phyloP scores from a whole-genome alignment of 2,329 filamentous ascomycete genomes.

The Botryotinia calthae region DNA sequence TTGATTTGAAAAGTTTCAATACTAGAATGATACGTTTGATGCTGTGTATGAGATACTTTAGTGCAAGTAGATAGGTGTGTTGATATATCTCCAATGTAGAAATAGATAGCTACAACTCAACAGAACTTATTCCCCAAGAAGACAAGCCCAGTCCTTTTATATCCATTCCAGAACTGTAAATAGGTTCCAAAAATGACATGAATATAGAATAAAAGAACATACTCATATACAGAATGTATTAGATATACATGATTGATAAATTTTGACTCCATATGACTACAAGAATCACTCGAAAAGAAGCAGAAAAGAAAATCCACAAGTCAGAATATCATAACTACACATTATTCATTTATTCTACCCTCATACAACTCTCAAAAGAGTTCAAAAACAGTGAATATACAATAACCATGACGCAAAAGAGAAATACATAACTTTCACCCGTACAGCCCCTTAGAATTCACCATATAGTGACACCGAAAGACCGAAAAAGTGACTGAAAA shows the following conservation, averaged over 20 bases:
- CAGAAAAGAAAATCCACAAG: too few species aligned
- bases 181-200: neutral
- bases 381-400: fast-evolving
- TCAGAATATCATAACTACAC: too few species aligned
- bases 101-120: neutral
- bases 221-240: neutral
- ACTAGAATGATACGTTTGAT: neutral
- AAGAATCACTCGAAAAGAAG: too few species aligned
- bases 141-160: neutral
- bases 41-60: too few species aligned
- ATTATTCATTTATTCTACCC: too few species aligned
- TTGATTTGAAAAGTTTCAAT: neutral
- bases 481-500: neutral
- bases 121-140: neutral
- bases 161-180: neutral
- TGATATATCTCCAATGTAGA: neutral
- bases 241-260: neutral
- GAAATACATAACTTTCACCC: neutral
- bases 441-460: neutral
- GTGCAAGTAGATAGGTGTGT: too few species aligned
- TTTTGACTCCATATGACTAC: too few species aligned
- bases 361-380: neutral
- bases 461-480: neutral
- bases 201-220: neutral
- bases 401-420: neutral